Percentiles rank a stretch among this genome's conserved stretches.
Conservation (phyloP, 352 stramenopile genomes). For the Phytophthora sp. region DNA sequence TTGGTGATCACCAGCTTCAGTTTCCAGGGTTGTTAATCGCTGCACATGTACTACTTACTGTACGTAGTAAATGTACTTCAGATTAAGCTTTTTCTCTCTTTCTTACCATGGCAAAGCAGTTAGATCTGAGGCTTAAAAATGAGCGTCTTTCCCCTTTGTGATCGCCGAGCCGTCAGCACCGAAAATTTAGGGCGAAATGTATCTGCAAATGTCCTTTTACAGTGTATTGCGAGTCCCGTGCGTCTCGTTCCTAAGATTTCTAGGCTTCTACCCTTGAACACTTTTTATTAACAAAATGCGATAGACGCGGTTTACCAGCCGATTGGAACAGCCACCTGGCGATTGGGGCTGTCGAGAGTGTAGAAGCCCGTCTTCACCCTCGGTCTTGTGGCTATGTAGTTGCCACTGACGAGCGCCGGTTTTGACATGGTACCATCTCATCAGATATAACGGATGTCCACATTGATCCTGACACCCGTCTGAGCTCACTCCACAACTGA, state of each 20-base stretch:
- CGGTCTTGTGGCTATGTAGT: constrained; percentile 14
- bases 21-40: no score
- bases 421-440: constrained; percentile 22
- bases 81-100: neutral
- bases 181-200: constrained; percentile 26
- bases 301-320: neutral
- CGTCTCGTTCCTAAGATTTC: neutral
- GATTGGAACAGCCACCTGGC: constrained; percentile 11
- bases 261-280: constrained; percentile 10
- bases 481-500: constrained; percentile 27
- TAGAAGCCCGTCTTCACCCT: constrained; percentile 4
- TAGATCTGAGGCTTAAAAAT: constrained; percentile 10
- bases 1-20: constrained; percentile 2
- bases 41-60: no score
- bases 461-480: constrained; percentile 18
- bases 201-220: constrained; percentile 9
- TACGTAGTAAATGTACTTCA: no score
- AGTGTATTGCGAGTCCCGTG: neutral
- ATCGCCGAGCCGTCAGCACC: constrained; percentile 26
- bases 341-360: no score
- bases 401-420: neutral
- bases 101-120: constrained; percentile 17
- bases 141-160: constrained; percentile 15
- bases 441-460: constrained; percentile 6
- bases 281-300: neutral